Evolutionary conservation across 495 filamentous ascomycete genomes (phyloP), one percentile per base, ranked within the genome.

Genomic region (Amphirosellinia nigrospora): DNA sequence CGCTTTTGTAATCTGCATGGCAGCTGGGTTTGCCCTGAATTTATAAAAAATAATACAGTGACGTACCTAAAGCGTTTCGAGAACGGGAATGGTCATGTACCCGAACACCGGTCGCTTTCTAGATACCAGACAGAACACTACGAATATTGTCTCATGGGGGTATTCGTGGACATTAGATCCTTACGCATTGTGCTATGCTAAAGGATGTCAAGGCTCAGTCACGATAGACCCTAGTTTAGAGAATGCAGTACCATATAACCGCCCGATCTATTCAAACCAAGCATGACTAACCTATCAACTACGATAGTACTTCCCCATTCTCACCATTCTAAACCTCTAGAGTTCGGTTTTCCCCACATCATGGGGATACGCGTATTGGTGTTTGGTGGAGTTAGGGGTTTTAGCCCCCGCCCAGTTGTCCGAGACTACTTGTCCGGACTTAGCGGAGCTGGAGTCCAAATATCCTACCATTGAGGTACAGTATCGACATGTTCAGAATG

Each of bases 321-420:
- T 30, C 13, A 28, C 3, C 11, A 4, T 16, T 53, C 13, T 53
- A 13, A 30, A 28, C 50, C 16, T 28, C 50, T 52, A 4, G 21
- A 5, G 7, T 10, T 52, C 8, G 10, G 30, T 26, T 28, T 19
- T 4, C 26, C 26, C 26, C 50, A 53, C 50, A 62, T 23, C 39
- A 26, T 62, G 59, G 59, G 59, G 9, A 62, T 62, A 62, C 59
- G 59, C 59, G 59, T 62, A 62, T 62, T 62, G 10, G 39, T 19
- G 38, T 45, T 21, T n/a, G 19, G 34, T 43, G 59, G 59, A 62
- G 59, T 43, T 62, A 62, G 38, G 39, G 32, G 59, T n/a, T 30
- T 23, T 19, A 32, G 32, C 23, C 26, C 16, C 59, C 59, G 59
- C n/a, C 19, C 19, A 36, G 30, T n/a, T 32, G 30, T n/a, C 55